Evolutionary conservation across 768 basidiomycete genomes (phyloP).

Genomic region (Favolaschia claudopus): DNA sequence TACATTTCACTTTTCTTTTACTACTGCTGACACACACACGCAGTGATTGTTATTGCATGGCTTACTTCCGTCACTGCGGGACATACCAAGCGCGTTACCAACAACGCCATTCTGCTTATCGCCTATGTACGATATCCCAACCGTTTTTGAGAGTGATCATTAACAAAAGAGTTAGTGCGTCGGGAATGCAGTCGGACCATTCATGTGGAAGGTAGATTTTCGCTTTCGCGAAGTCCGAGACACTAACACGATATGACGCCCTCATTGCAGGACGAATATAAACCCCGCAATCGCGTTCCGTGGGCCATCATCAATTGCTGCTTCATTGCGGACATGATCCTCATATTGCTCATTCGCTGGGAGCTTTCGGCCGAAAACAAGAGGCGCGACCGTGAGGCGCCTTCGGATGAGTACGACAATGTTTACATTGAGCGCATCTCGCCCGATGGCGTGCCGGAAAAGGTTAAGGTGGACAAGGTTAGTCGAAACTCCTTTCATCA

Average conservation of each 20-base stretch:
- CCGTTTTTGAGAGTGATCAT: constrained; percentile 21
- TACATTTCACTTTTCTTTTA: neutral
- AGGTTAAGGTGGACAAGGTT: constrained; percentile 74
- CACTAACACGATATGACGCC: neutral
- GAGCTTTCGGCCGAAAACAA: constrained; percentile 68
- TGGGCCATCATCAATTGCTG: constrained; percentile 81
- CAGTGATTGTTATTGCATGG: constrained; percentile 56
- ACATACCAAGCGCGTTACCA: constrained; percentile 31
- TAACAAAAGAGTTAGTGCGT: constrained; percentile 38
- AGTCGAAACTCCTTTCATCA: constrained; percentile 18
- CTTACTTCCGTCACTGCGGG: constrained; percentile 62
- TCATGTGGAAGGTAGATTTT: constrained; percentile 69
- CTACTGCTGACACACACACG: neutral
- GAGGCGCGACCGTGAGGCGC: constrained; percentile 63
- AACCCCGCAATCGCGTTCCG: constrained; percentile 75
- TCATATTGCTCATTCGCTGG: constrained; percentile 57
- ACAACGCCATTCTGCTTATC: constrained; percentile 22
- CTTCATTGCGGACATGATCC: constrained; percentile 58
- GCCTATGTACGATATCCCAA: constrained; percentile 15
- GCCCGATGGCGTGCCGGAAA: constrained; percentile 59
- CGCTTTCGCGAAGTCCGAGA: neutral
- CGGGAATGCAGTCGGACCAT: constrained; percentile 74
- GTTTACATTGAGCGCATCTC: constrained; percentile 62
- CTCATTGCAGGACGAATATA: constrained; percentile 50
- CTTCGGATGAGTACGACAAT: constrained; percentile 59